These are phyloP conservation scores for Castanopsis chinensis DNA, from an alignment of 306 rosid species.

Conservation along the genomic window DNA sequence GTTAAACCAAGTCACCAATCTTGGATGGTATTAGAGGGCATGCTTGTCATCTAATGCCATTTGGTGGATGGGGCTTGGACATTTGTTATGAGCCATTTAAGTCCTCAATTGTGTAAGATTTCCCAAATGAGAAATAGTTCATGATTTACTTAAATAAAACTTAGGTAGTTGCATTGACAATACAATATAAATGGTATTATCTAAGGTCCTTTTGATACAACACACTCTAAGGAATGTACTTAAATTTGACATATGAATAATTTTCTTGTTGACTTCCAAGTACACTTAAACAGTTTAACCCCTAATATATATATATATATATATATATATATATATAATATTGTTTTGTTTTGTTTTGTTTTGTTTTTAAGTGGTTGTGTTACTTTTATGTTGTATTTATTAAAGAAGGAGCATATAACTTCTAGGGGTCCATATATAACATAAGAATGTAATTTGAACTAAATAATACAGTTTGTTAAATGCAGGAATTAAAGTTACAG, in stretches of 20 bases:
- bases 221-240: too few relatives aligned
- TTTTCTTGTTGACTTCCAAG: background rate
- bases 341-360: too few relatives aligned
- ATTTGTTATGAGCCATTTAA: background rate
- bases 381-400: too few relatives aligned
- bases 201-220: too few relatives aligned
- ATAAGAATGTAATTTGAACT: background rate
- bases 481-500: slow-evolving; percentile 72
- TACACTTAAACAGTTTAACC: too few relatives aligned
- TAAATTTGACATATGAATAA: background rate
- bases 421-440: background rate
- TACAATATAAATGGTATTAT: too few relatives aligned
- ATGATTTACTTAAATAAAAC: too few relatives aligned
- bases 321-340: too few relatives aligned
- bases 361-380: too few relatives aligned
- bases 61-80: background rate
- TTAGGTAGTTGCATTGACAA: too few relatives aligned
- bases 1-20: background rate
- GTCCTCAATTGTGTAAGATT: background rate
- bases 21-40: background rate
- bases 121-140: background rate
- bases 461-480: background rate
- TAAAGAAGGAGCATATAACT: background rate
- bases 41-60: background rate
- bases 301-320: too few relatives aligned